phyloP scores from a whole-genome alignment of 1,284 basidiomycete species.

The Spongispora temasekensis region DNA sequence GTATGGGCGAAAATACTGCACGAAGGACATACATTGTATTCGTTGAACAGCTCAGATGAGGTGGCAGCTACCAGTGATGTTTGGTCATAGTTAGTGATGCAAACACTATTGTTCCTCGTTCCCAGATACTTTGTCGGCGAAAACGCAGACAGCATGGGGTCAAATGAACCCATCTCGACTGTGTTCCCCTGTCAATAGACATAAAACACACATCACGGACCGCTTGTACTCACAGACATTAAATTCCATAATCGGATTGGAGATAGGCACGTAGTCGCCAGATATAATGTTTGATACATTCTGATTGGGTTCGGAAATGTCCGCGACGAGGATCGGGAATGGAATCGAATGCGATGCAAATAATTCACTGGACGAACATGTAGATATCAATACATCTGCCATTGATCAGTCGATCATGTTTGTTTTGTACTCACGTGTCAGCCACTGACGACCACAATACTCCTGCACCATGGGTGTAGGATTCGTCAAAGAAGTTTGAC shows the following conservation, averaged over 20 bases:
- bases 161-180: slow-evolving; percentile 49
- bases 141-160: slow-evolving; percentile 47
- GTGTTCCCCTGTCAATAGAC: slow-evolving; percentile 10
- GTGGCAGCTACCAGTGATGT: slow-evolving; percentile 40
- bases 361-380: slow-evolving; percentile 23
- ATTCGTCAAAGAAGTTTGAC: slow-evolving; percentile 35
- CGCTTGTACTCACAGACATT: slow-evolving; percentile 38
- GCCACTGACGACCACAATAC: slow-evolving; percentile 37
- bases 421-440: slow-evolving; percentile 28
- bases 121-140: slow-evolving; percentile 45
- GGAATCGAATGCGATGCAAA: slow-evolving; percentile 37
- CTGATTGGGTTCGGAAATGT: slow-evolving; percentile 28
- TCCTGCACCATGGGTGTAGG: slow-evolving; percentile 38
- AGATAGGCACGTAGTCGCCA: slow-evolving; percentile 35
- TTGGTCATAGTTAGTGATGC: slow-evolving; percentile 52
- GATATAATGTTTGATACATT: slow-evolving; percentile 25
- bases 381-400: slow-evolving; percentile 1
- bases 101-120: slow-evolving; percentile 45
- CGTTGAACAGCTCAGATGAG: slow-evolving; percentile 47
- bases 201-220: background rate
- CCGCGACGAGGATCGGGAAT: slow-evolving; percentile 40
- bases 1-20: too few species aligned
- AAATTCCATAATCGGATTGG: slow-evolving; percentile 46
- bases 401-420: background rate
- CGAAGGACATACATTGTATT: too few species aligned